A percentile compares a stretch with the other conserved stretches of the same genome.
Conservation (phyloP, 371 early-diverging fungal species). For the Mucor mucedo region DNA sequence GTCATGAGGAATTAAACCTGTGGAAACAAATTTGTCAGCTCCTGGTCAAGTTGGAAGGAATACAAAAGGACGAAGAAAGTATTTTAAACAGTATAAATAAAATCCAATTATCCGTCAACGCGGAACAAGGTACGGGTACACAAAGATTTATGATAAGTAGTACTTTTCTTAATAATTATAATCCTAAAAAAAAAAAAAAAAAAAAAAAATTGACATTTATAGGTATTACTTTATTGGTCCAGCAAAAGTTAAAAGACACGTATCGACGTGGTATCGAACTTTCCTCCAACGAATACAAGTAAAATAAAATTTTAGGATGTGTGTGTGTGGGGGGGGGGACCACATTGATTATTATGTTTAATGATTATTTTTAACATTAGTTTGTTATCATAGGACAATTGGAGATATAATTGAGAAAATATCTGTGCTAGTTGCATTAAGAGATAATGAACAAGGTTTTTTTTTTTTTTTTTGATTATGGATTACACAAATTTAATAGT, state of each 20-base stretch:
- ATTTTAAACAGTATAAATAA: slow-evolving; percentile 48
- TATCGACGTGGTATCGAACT: slow-evolving; percentile 47
- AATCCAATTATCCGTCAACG: slow-evolving; percentile 34
- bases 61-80: slow-evolving; percentile 51
- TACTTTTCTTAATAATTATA: neutral
- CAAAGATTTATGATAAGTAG: no score
- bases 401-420: slow-evolving; percentile 60
- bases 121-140: slow-evolving; percentile 45
- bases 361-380: slow-evolving; percentile 26
- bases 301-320: neutral
- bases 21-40: slow-evolving; percentile 56
- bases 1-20: slow-evolving; percentile 51
- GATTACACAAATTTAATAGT: slow-evolving; percentile 16
- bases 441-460: slow-evolving; percentile 52
- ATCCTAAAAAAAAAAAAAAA: neutral
- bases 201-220: neutral
- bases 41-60: slow-evolving; percentile 51
- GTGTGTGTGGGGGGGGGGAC: no score
- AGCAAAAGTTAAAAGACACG: slow-evolving; percentile 42
- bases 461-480: neutral
- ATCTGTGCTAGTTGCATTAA: slow-evolving; percentile 55
- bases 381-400: slow-evolving; percentile 51
- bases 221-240: slow-evolving; percentile 36
- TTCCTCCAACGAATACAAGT: slow-evolving; percentile 45
- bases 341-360: neutral